Evolutionary conservation across 202 grass and related monocot species (phyloP).

Genomic region (Elaeis oleifera): DNA sequence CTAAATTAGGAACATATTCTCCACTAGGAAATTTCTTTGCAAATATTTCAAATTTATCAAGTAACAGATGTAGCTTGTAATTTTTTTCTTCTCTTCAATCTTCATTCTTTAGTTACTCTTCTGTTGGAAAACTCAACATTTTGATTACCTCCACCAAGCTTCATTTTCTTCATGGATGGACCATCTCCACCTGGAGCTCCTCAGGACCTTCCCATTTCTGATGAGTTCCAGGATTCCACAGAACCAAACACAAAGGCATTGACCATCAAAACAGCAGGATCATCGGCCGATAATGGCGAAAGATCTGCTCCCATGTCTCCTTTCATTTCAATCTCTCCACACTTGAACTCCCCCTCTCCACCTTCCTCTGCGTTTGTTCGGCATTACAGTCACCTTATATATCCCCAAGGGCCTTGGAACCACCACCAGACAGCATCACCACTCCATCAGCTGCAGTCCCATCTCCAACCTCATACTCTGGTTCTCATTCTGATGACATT

Average conservation of each 20-base stretch:
- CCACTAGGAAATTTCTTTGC: too few relatives aligned
- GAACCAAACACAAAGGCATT: slow-evolving; percentile 42
- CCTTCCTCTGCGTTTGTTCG: slow-evolving; percentile 92
- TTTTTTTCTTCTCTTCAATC: too few relatives aligned
- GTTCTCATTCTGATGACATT: slow-evolving; percentile 64
- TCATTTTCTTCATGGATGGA: slow-evolving; percentile 55
- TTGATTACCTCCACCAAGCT: background rate
- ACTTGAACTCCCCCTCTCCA: slow-evolving; percentile 90
- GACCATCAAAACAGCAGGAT: slow-evolving; percentile 66
- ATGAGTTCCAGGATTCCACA: slow-evolving; percentile 28
- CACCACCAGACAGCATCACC: slow-evolving; percentile 35
- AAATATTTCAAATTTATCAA: too few relatives aligned
- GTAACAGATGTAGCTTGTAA: too few relatives aligned
- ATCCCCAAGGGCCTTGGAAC: slow-evolving; percentile 61
- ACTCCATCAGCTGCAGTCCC: slow-evolving; percentile 15
- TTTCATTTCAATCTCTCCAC: slow-evolving; percentile 74
- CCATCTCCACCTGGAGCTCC: slow-evolving; percentile 25
- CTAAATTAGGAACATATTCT: too few relatives aligned
- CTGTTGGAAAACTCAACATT: background rate
- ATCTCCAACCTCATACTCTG: slow-evolving; percentile 52
- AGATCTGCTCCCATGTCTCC: slow-evolving; percentile 69
- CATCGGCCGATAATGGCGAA: slow-evolving; percentile 38
- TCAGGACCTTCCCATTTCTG: slow-evolving; percentile 47
- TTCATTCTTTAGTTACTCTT: too few relatives aligned
- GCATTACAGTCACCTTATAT: slow-evolving; percentile 97